Percentiles rank a stretch among this genome's conserved stretches.
Conservation (phyloP, 2,329 filamentous ascomycete species). For the Xylariaceae sp. region DNA sequence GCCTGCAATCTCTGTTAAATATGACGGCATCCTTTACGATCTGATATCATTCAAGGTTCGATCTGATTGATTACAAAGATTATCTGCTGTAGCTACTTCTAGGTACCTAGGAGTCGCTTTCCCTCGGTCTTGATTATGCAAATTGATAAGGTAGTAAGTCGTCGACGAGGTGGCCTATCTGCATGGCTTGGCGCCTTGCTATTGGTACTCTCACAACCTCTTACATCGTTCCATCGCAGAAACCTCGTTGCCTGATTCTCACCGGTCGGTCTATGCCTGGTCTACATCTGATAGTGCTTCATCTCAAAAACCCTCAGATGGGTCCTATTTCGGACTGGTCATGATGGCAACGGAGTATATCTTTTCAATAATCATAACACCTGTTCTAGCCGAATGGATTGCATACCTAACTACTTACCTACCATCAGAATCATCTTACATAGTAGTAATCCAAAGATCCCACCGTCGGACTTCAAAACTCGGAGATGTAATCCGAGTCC, state of each 20-base stretch:
- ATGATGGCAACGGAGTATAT: neutral
- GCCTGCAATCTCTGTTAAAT: neutral
- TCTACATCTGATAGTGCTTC: conserved; percentile 16
- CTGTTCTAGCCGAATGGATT: conserved; percentile 16
- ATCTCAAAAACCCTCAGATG: neutral
- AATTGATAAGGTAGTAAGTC: neutral
- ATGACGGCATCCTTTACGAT: neutral
- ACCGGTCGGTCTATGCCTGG: conserved; percentile 27
- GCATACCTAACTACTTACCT: too few species aligned
- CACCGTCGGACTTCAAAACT: conserved; percentile 6
- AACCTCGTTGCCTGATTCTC: conserved; percentile 23
- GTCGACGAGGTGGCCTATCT: conserved; percentile 10
- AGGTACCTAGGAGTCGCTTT: neutral
- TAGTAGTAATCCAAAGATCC: conserved; percentile 1
- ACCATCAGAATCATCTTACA: neutral
- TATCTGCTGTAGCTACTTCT: neutral
- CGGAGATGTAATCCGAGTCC: conserved; percentile 21
- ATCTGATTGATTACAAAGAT: neutral
- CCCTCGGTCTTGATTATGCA: neutral
- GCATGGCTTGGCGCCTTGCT: conserved; percentile 17
- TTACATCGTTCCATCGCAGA: conserved; percentile 7
- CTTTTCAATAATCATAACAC: conserved; percentile 7
- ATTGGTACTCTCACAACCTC: conserved; percentile 8
- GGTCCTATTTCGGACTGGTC: neutral
- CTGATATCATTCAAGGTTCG: neutral